Base-by-base conservation (phyloP, 192 early-diverging fungal genomes). In the Coemansia sp. region DNA sequence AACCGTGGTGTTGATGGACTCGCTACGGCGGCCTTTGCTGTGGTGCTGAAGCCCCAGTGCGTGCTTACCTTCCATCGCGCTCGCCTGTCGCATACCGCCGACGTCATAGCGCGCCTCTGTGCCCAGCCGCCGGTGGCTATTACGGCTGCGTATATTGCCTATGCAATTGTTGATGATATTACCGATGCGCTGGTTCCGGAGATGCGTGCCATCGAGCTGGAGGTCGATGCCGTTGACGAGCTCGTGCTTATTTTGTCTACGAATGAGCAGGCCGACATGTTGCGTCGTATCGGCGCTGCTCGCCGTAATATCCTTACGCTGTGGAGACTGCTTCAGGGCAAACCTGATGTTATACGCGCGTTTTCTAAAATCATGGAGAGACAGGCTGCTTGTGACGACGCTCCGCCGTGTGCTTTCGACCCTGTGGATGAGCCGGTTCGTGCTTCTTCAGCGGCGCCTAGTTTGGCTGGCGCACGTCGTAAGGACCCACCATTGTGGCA, bases 221-320 rank as follows among this genome's bases (percentile, higher is more conserved):
- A 99, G 74, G 96, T 97, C 3, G 95, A 97, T 62, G 89, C 93
- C 0, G 95, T 97, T 64, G 96, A 99, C 70, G 96, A 99, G 69
- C 75, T 98, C 1, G 96, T 99, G 11, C 83, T 99, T 17, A 92
- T 98, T 39, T 74, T 96, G 46, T 91, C 94, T 44, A 93, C 96
- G 69, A 89, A 90, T n/a, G 96, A 98, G 73, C 89, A 91, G 43
- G 81, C 84, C 0, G 91, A 93, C 42, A 93, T 93, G 92, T 67
- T 94, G 64, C 74, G 88, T 32, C 81, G 91, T 4, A 93, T 93
- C 49, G 91, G 92, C 16, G 84, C 88, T 44, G 88, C 87, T 38
- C 85, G 91, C 6, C 89, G 91, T 63, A 88, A 86, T 60, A 88
- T 92, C 40, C 87, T 90, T 77, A 76, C 84, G 7, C 72, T 94